Evolutionary conservation across 805 yeast species (phyloP), one percentile per base, ranked within the genome.

Genomic region (Saccharomyces paradoxus): DNA sequence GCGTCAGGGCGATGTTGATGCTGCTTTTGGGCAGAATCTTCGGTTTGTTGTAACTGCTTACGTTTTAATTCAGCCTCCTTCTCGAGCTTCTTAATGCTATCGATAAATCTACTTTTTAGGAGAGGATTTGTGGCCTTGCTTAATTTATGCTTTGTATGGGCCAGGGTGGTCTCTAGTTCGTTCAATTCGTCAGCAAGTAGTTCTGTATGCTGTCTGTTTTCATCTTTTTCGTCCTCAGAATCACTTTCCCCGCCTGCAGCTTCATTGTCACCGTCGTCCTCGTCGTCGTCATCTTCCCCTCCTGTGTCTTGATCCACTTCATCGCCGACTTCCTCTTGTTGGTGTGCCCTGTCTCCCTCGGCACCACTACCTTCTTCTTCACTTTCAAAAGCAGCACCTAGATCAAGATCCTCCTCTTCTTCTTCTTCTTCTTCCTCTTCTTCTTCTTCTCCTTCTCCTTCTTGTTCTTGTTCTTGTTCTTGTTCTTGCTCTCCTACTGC

Each of bases 51-150:
- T 62, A 90, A 74, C 63, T 86, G 89, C 56, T 84, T 76, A 70
- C 79, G 80, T 74, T 92, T 94, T 64, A 83, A 77, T 53, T 89
- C 96, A 56, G 89, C 77, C 62, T 92, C 96, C 53, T 84, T 83
- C 68, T 83, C 84, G 64, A 94, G 77, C 57, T 91, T 84, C 55
- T 78, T 80, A 51, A 89, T 87, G 51, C 86, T 90, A 59, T 87
- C 94, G 62, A 84, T 78, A 67, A 91, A 87, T 72, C 97, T 84
- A 69, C 85, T 87, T 65, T 85, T 83, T 81, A 94, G 78, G 72
- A 92, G 85, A 61, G 92, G 91, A 66, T 89, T 89, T 2, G 83
- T 76, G 17, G 91, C 90, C 60, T 84, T 83, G 22, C 78, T 81
- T 50, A 89, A 80, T 62, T 87, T 90, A 49, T 77, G 77, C 67